Evolutionary conservation across 176 grass and related monocot species (phyloP).

Genomic region (Oryza glaberrima): DNA sequence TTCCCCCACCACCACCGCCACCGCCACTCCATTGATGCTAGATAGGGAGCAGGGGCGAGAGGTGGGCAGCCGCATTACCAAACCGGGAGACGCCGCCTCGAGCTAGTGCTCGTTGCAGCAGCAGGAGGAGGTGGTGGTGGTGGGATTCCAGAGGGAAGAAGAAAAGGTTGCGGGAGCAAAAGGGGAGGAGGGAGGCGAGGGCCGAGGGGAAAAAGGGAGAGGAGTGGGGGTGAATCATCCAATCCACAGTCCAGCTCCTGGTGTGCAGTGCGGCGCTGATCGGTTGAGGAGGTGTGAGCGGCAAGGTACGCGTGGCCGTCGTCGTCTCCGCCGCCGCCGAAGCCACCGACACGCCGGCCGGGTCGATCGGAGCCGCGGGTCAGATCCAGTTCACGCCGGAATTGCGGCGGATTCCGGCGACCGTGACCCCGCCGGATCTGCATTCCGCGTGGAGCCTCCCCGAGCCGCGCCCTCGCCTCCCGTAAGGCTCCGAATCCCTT

Average conservation of each 20-base stretch:
- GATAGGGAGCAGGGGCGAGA: background rate
- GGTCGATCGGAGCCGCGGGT: conserved; percentile 44
- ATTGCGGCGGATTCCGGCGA: conserved; percentile 36
- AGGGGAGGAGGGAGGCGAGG: conserved; percentile 26
- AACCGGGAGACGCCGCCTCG: conserved; percentile 1
- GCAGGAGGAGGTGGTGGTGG: conserved; percentile 6
- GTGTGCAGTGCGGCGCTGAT: background rate
- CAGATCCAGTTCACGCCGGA: conserved; percentile 47
- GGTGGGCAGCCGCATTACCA: conserved; percentile 45
- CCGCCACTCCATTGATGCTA: background rate
- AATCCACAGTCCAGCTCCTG: conserved; percentile 13
- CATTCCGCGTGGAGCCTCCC: conserved; percentile 35
- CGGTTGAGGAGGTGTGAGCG: conserved; percentile 36
- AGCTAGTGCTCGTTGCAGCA: conserved; percentile 4
- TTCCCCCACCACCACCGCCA: background rate
- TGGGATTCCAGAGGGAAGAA: conserved; percentile 43
- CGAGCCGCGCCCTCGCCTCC: conserved; percentile 19
- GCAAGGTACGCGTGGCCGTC: conserved; percentile 31
- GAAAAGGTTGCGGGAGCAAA: conserved; percentile 14
- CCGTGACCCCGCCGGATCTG: conserved; percentile 43
- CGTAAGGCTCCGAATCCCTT: conserved; percentile 17
- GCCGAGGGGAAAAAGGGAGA: background rate
- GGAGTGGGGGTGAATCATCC: conserved; percentile 10
- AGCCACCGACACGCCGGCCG: conserved; percentile 15
- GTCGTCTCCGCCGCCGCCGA: conserved; percentile 2